Base-by-base conservation (phyloP, 202 grass and related monocot species). In the Setaria italica region DNA sequence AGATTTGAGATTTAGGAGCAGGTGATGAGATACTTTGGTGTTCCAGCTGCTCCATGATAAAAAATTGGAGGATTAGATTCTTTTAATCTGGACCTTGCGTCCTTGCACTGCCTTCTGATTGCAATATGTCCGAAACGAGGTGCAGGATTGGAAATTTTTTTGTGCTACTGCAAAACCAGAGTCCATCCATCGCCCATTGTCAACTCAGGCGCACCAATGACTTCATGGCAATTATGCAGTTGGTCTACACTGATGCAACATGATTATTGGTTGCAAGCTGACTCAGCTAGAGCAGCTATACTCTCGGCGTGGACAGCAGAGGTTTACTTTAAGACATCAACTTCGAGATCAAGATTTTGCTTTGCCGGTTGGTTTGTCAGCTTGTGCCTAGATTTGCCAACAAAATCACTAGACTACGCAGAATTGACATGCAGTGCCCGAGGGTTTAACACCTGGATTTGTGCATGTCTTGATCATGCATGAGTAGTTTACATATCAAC, bases 381-480 rank as follows among this genome's bases (percentile, higher is more conserved):
- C 13, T 86, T 80, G 66, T 57, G 32, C 54, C 15, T 7, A 34
- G 67, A 54, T 66, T 30, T 34, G 58, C 11, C 8, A 45, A 45
- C 66, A 30, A 47, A 29, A 74, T 74, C 17, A 46, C 5, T 15
- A 74, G 33, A 12, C 14, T 20, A n/a, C 15, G 30, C 67, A 29
- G 32, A 86, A 54, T 65, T 34, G 57, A 86, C 68, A 46, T 73
- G 45, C 3, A 14, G 56, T 80, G 77, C 84, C 84, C 56, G 63
- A 73, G 76, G 84, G 47, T 80, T 80, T 34, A 66, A 46, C 84
- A 64, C 76, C 67, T 80, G 77, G 84, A 65, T 45, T 25, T 20
- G 65, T 80, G 67, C 67, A 45, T 51, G 76, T 34, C 76, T 10
- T 45, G 14, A 56, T 73, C 68, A 78, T 43, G n/a, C 5, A 6